phyloP scores from a whole-genome alignment of 2,329 filamentous ascomycete genomes.

The Kalmusia sp. region DNA sequence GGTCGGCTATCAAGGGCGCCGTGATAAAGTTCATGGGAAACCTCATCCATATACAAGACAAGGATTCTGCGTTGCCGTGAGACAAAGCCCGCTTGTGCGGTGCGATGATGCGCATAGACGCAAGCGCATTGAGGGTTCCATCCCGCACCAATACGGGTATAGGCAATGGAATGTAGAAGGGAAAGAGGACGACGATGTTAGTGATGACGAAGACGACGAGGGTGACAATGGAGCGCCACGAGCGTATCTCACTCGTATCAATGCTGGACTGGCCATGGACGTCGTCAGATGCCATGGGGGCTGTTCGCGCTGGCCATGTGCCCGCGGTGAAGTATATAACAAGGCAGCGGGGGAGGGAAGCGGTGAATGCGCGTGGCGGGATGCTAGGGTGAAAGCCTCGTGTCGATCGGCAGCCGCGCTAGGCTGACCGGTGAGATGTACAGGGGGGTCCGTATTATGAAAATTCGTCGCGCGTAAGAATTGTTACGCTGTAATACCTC shows the following conservation, averaged over 20 bases:
- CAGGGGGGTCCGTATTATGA: no score
- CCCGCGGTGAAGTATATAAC: neutral
- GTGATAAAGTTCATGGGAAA: conserved; percentile 76
- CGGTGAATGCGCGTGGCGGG: no score
- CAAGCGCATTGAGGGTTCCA: conserved; percentile 53
- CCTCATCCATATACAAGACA: conserved; percentile 57
- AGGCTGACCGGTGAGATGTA: no score
- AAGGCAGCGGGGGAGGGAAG: neutral
- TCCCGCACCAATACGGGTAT: conserved; percentile 59
- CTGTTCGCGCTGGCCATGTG: conserved; percentile 2
- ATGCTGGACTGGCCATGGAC: conserved; percentile 32
- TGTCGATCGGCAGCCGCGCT: no score
- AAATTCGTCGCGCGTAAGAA: no score
- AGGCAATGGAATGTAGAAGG: conserved; percentile 69
- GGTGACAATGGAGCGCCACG: conserved; percentile 75
- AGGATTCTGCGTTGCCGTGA: conserved; percentile 34
- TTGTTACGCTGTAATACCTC: no score
- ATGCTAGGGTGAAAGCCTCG: no score
- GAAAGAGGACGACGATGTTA: conserved; percentile 73
- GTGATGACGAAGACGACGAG: conserved; percentile 73
- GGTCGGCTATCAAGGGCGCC: conserved; percentile 72
- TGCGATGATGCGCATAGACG: conserved; percentile 60
- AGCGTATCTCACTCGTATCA: conserved; percentile 63
- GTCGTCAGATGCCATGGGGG: conserved; percentile 6
- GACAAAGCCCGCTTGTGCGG: conserved; percentile 42